These are phyloP conservation scores for Cytospora piceae DNA, from an alignment of 2,329 filamentous ascomycete species.

Conservation along the genomic window DNA sequence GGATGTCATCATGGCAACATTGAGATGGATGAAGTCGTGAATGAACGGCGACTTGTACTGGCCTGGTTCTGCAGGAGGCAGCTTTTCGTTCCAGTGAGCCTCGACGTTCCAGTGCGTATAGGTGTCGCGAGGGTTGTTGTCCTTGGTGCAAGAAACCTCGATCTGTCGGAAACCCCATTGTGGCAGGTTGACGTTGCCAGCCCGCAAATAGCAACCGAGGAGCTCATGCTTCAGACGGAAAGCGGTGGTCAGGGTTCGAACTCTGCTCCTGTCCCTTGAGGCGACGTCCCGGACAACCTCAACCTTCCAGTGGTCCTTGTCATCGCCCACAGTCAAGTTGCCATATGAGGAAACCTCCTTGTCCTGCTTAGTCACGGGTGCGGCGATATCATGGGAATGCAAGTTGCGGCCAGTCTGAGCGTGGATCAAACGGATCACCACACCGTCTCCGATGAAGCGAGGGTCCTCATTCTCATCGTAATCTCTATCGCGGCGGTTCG, in stretches of 20 bases:
- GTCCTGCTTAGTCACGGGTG: slow-evolving; percentile 86
- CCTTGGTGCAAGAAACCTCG: slow-evolving; percentile 92
- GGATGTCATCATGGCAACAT: slow-evolving; percentile 99
- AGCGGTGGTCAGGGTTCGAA: slow-evolving; percentile 89
- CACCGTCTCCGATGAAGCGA: slow-evolving; percentile 77
- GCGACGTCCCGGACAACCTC: slow-evolving; percentile 91
- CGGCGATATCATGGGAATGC: slow-evolving; percentile 88
- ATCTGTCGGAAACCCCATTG: slow-evolving; percentile 99
- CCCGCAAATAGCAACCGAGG: slow-evolving; percentile 90
- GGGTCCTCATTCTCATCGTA: slow-evolving; percentile 73
- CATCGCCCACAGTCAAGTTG: slow-evolving; percentile 91
- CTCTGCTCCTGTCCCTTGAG: slow-evolving; percentile 79
- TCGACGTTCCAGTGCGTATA: slow-evolving; percentile 99
- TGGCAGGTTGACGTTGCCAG: slow-evolving; percentile 92
- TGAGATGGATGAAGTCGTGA: slow-evolving; percentile 96
- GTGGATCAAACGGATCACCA: slow-evolving; percentile 85
- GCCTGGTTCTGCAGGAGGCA: slow-evolving; percentile 85
- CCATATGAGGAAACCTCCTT: slow-evolving; percentile 95
- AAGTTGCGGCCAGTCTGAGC: slow-evolving; percentile 95
- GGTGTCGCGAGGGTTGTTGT: slow-evolving; percentile 87
- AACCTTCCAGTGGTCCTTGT: slow-evolving; percentile 96
- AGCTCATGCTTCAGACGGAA: slow-evolving; percentile 85
- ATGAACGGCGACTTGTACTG: slow-evolving; percentile 97
- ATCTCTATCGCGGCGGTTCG: slow-evolving; percentile 76
- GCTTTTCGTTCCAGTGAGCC: slow-evolving; percentile 88